These are phyloP conservation scores for Cryptococcus maquisensis DNA, from an alignment of 1,284 basidiomycete genomes.

Conservation along the genomic window DNA sequence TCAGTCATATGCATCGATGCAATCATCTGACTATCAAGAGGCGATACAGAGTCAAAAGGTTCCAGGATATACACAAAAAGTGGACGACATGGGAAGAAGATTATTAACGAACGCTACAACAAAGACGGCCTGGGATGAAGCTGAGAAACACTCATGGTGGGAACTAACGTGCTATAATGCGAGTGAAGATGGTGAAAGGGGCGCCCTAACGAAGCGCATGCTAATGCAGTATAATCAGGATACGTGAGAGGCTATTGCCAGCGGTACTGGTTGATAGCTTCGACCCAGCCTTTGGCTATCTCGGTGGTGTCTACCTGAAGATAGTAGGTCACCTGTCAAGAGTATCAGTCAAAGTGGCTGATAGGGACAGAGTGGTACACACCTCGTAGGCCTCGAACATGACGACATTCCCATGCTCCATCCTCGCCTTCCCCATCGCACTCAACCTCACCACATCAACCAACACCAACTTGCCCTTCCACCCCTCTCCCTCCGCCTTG, in stretches of 20 bases:
- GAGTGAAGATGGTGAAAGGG: no score
- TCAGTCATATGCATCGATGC: no score
- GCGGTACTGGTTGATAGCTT: neutral
- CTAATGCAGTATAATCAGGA: no score
- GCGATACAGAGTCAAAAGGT: no score
- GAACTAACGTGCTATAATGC: no score
- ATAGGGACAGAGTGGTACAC: neutral
- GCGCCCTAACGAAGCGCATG: no score
- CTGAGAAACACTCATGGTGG: no score
- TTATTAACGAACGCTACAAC: no score
- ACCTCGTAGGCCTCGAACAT: constrained; percentile 1
- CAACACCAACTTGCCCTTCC: neutral
- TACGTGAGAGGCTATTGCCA: neutral
- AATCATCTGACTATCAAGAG: no score
- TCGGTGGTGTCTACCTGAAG: neutral
- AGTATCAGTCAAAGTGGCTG: neutral
- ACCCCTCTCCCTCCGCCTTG: neutral
- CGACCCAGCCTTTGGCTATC: neutral
- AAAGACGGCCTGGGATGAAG: no score
- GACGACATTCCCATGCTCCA: neutral
- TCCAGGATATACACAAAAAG: no score
- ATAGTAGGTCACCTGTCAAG: neutral
- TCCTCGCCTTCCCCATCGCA: constrained; percentile 1
- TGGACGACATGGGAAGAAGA: no score
- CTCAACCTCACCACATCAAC: neutral